A percentile compares a stretch with the other conserved stretches of the same genome.
These are phyloP conservation scores for Moesziomyces sp. DNA, from an alignment of 1,284 basidiomycete genomes.

Conservation along the genomic window DNA sequence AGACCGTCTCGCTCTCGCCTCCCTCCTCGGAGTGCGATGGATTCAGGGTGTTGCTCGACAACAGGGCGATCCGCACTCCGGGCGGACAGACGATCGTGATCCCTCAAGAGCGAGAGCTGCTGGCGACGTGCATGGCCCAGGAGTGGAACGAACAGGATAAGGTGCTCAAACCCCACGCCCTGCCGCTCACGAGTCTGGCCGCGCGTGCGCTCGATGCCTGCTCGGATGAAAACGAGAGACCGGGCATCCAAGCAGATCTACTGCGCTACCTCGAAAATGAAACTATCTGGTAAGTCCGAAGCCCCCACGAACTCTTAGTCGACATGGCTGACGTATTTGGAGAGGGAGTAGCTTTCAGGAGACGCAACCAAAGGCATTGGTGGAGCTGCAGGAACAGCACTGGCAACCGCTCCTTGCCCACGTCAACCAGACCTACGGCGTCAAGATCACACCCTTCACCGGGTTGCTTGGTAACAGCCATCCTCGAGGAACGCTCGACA, in stretches of 20 bases:
- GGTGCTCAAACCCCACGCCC: slow-evolving; percentile 85
- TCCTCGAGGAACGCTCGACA: slow-evolving; percentile 12
- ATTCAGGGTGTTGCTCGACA: slow-evolving; percentile 82
- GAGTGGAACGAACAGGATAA: slow-evolving; percentile 96
- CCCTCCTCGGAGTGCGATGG: slow-evolving; percentile 13
- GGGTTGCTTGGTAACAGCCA: slow-evolving; percentile 51
- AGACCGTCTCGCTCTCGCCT: slow-evolving; percentile 39
- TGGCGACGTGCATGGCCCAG: slow-evolving; percentile 86
- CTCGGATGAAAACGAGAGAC: slow-evolving; percentile 72
- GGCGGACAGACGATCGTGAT: slow-evolving; percentile 79
- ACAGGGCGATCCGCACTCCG: slow-evolving; percentile 86
- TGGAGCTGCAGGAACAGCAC: slow-evolving; percentile 82
- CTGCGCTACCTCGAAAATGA: slow-evolving; percentile 93
- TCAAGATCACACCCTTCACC: slow-evolving; percentile 34
- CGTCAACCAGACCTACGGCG: slow-evolving; percentile 77
- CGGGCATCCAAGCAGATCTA: slow-evolving; percentile 78
- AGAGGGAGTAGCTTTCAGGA: slow-evolving; percentile 78
- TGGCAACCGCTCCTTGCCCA: slow-evolving; percentile 91
- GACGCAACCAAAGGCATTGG: slow-evolving; percentile 79
- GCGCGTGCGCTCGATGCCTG: slow-evolving; percentile 89
- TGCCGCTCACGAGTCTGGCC: slow-evolving; percentile 86
- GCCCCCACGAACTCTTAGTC: too few species aligned
- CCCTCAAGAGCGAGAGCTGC: slow-evolving; percentile 77
- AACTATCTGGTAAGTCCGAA: slow-evolving; percentile 79
- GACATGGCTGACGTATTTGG: too few species aligned